Evolutionary conservation across 2,329 filamentous ascomycete genomes (phyloP), one percentile per base, ranked within the genome.

Genomic region (Colletotrichum gigasporum): DNA sequence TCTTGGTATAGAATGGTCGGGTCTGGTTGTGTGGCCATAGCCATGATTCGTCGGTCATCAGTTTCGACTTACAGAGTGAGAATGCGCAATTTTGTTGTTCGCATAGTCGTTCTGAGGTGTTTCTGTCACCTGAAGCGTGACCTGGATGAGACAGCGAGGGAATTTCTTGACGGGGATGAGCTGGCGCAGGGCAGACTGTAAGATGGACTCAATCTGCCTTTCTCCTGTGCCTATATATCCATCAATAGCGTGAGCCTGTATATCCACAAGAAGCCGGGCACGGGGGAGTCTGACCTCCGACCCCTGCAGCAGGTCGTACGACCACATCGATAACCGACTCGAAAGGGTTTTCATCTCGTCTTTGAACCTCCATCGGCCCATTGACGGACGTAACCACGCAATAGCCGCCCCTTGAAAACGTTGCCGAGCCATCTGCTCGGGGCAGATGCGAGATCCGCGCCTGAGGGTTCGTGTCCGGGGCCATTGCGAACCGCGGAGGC

Each of bases 261-360:
- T 41, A 34, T 48, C 41, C 57, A 26, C 35, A 41, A 34, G 18
- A n/a, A 68, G 67, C 45, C 48, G 18, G 30, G 16, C 11, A 30
- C 12, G 7, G 26, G 32, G 32, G n/a, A 52, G 32, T 54, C 85
- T 74, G 76, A 90, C 94, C 91, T 82, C 92, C 93, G 45, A 96
- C 90, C 14, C 94, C 94, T 68, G 91, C 89, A 34, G 91, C 90
- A 50, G 95, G 95, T 75, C 96, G 89, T 68, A 99, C 87, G 74
- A 95, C 89, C 62, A 99, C 92, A 78, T 98, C 96, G 69, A 99
- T 84, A 51, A 91, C 88, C 26, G 95, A 93, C 80, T 97, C 94
- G 77, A 97, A 94, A 7, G 96, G 91, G 69, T 96, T 88, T 76
- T 98, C 93, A 74, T 99, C 95, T 71, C 93, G 89, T 72, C 94